These are phyloP conservation scores for Zygosaccharomyces rouxii DNA, from an alignment of 805 yeast species.

Conservation along the genomic window DNA sequence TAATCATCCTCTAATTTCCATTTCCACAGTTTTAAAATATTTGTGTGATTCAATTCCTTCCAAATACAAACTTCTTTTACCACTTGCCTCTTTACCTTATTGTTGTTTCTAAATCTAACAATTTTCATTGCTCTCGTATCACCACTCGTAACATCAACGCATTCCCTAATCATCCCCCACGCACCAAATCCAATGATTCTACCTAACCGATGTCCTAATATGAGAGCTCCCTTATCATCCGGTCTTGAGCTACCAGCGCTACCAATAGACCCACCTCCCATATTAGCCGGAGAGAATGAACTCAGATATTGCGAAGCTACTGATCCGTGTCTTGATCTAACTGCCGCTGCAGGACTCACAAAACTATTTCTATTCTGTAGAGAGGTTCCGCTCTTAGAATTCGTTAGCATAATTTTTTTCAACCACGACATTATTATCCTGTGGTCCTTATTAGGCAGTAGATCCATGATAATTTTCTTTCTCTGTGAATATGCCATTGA, in stretches of 20 bases:
- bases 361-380: conserved; percentile 9
- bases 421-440: conserved; percentile 31
- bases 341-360: conserved; percentile 6
- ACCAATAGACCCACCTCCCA: conserved; percentile 16
- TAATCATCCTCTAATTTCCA: conserved; percentile 54
- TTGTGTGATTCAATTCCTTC: conserved; percentile 60
- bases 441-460: conserved; percentile 38
- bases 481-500: conserved; percentile 60
- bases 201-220: conserved; percentile 62
- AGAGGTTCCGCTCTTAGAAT: conserved; percentile 27
- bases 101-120: conserved; percentile 48
- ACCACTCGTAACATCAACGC: conserved; percentile 37
- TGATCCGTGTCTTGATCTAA: conserved; percentile 29
- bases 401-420: conserved; percentile 25
- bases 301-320: conserved; percentile 34
- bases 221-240: conserved; percentile 65
- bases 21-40: conserved; percentile 58
- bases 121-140: conserved; percentile 58
- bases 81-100: conserved; percentile 53
- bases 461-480: conserved; percentile 38
- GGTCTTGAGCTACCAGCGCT: conserved; percentile 18
- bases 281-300: conserved; percentile 32
- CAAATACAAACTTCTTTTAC: conserved; percentile 71
- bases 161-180: conserved; percentile 81
- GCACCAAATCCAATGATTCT: conserved; percentile 83